Evolutionary conservation across 345 rosid genomes (phyloP).

Genomic region (Populus deltoides): DNA sequence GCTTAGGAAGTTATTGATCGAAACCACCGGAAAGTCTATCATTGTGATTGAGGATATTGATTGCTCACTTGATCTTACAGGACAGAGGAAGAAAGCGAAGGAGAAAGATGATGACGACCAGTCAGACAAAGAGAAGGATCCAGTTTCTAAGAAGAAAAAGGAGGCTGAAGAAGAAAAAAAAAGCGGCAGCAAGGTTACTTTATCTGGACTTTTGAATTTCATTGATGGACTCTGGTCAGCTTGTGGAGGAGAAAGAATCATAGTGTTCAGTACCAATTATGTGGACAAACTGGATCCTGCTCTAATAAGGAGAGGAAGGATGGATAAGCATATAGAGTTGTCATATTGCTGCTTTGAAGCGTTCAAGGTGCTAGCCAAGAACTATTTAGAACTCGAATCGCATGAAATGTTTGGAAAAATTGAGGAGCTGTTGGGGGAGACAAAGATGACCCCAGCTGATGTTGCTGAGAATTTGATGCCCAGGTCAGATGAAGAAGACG

Average conservation of each 20-base stretch:
- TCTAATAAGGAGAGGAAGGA: constrained; percentile 16
- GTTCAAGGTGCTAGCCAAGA: constrained; percentile 8
- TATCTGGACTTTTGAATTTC: constrained; percentile 13
- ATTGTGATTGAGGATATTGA: constrained; percentile 19
- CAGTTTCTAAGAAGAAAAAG: neutral
- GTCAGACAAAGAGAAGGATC: neutral
- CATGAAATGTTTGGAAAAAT: constrained; percentile 2
- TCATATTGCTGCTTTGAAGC: constrained; percentile 17
- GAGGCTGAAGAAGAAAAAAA: neutral
- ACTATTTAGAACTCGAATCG: neutral
- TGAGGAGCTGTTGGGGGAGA: constrained; percentile 7
- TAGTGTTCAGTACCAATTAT: constrained; percentile 20
- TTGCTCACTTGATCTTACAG: constrained; percentile 18
- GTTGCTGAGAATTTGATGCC: constrained; percentile 17
- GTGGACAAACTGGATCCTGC: constrained; percentile 23
- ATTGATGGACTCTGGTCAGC: constrained; percentile 21
- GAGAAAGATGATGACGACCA: neutral
- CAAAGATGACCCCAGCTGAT: constrained; percentile 13
- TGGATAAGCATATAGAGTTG: constrained; percentile 17
- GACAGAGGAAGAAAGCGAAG: constrained; percentile 8
- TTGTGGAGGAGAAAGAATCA: constrained; percentile 16
- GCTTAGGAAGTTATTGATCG: constrained; percentile 10
- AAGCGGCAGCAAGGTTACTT: neutral
- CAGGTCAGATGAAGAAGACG: constrained; percentile 2
- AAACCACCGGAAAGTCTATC: neutral